These are phyloP conservation scores for Primulina huaijiensis DNA, from an alignment of 257 asterid genomes.

Conservation along the genomic window DNA sequence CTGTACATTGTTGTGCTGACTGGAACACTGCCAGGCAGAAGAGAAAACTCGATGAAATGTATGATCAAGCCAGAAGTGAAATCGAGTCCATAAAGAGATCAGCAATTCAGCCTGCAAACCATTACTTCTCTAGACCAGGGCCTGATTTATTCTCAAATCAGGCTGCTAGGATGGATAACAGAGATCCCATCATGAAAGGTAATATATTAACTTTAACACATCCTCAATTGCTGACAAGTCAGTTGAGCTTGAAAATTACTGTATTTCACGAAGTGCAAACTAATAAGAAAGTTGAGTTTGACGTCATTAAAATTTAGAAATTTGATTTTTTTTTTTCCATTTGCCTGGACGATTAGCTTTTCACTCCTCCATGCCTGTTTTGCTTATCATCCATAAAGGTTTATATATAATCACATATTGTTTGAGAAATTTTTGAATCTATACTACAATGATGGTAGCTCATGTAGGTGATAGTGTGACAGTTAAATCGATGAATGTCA, in stretches of 20 bases:
- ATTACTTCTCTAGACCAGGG: slow-evolving; percentile 61
- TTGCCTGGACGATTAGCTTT: neutral
- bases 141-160: slow-evolving; percentile 76
- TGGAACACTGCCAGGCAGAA: slow-evolving; percentile 64
- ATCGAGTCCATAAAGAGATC: slow-evolving; percentile 70
- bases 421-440: no score
- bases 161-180: slow-evolving; percentile 53
- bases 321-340: neutral
- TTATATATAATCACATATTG: neutral
- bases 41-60: slow-evolving; percentile 98
- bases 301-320: neutral
- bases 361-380: neutral
- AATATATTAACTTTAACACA: slow-evolving; percentile 3
- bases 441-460: neutral
- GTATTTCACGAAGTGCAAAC: no score
- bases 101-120: slow-evolving; percentile 74
- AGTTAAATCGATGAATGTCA: neutral
- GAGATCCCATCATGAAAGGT: slow-evolving; percentile 76
- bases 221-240: neutral
- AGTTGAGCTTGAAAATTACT: neutral
- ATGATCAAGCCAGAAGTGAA: slow-evolving; percentile 83
- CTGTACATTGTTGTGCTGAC: slow-evolving; percentile 7
- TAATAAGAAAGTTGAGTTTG: no score
- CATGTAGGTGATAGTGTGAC: neutral
- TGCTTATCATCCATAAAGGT: neutral